A percentile compares a stretch with the other conserved stretches of the same genome.
Evolutionary conservation across 768 basidiomycete genomes (phyloP).

Genomic region (Boletus fagicola): DNA sequence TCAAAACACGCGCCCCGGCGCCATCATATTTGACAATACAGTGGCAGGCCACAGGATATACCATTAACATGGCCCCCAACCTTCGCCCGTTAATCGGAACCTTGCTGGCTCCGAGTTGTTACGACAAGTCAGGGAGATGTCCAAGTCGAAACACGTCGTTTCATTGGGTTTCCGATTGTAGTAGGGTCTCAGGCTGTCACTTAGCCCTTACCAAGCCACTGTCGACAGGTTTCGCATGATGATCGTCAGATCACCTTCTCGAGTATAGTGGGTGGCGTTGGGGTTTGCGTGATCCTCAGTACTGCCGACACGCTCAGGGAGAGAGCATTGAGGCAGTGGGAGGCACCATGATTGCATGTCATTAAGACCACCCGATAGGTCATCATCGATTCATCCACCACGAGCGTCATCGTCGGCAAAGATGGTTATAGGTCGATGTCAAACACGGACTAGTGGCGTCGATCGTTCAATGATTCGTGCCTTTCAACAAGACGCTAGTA

Average conservation of each 20-base stretch:
- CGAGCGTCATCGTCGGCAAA: not conserved
- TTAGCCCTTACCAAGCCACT: too few relatives aligned
- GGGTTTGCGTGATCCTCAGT: not conserved
- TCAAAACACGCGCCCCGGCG: not conserved
- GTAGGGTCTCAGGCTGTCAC: too few relatives aligned
- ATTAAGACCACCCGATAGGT: too few relatives aligned
- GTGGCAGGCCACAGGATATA: too few relatives aligned
- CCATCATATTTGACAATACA: too few relatives aligned
- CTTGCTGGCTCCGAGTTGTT: not conserved
- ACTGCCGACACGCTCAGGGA: not conserved
- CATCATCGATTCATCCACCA: not conserved
- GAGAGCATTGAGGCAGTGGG: not conserved
- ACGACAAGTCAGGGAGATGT: not conserved
- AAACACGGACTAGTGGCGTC: not conserved
- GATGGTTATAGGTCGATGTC: not conserved
- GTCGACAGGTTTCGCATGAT: not conserved
- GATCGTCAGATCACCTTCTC: not conserved
- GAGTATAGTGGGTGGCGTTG: not conserved
- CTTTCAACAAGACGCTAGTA: not conserved
- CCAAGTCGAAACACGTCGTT: not conserved
- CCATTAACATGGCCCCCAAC: not conserved
- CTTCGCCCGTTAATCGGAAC: not conserved
- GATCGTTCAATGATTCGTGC: not conserved
- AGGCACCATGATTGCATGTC: not conserved
- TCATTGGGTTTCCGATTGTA: too few relatives aligned